Conservation (phyloP, 108 stramenopile species). For the Hondaea fermentalgiana region DNA sequence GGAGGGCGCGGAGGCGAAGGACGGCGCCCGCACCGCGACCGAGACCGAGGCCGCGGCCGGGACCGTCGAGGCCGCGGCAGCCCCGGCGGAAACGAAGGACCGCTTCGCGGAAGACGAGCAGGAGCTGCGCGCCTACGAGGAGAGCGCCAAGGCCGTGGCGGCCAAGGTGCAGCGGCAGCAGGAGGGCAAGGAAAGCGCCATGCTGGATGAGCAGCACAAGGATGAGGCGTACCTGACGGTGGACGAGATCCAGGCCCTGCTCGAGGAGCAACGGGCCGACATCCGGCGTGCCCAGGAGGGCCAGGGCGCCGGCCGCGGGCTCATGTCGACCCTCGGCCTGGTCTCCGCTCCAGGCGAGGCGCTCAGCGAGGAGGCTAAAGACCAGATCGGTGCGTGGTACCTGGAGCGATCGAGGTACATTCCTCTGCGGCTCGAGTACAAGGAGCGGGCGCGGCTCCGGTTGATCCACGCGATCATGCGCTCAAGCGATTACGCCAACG, state of each 20-base stretch:
- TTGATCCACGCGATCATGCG: conserved; percentile 30
- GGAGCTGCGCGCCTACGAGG: neutral
- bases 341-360: neutral
- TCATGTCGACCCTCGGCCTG: neutral
- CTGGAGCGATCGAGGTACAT: conserved; percentile 40
- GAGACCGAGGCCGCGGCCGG: neutral
- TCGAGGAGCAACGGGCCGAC: neutral
- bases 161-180: conserved; percentile 9
- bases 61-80: neutral
- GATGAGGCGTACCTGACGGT: neutral
- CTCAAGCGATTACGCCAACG: conserved; percentile 38
- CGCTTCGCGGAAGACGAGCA: neutral
- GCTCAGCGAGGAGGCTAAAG: neutral
- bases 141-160: neutral
- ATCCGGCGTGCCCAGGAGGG: neutral
- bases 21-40: too few species aligned
- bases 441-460: conserved; percentile 32
- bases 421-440: conserved; percentile 40
- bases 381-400: conserved; percentile 8
- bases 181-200: neutral
- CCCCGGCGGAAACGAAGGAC: neutral
- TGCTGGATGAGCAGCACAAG: neutral
- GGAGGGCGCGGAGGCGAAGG: too few species aligned
- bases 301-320: neutral
- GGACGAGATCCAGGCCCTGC: neutral